Percentiles rank a stretch among this genome's conserved stretches.
Evolutionary conservation across 148 eudicot species (phyloP).

Genomic region (Amaranthus palmeri): DNA sequence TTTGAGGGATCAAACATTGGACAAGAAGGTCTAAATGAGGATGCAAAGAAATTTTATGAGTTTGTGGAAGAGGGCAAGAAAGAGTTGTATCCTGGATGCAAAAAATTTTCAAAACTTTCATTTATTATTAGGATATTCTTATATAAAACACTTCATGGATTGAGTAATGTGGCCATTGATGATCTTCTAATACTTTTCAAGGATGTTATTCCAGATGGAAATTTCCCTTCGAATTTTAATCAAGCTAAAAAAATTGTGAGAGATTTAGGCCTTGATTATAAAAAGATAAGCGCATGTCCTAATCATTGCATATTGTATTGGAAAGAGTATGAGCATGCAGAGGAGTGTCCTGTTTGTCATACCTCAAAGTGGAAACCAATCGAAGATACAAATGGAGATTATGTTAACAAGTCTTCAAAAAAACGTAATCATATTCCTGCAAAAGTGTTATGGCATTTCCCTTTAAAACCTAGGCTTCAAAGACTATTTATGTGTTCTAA

Average conservation of each 20-base stretch:
- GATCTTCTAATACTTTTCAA: background rate
- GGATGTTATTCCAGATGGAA: background rate
- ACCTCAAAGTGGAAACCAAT: constrained; percentile 10
- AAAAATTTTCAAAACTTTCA: no score
- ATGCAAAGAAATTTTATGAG: no score
- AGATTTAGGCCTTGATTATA: constrained; percentile 11
- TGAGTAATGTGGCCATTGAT: constrained; percentile 12
- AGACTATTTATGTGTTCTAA: constrained; percentile 8
- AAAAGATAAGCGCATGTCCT: no score
- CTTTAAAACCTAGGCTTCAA: constrained; percentile 7
- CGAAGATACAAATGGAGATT: background rate
- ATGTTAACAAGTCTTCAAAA: background rate
- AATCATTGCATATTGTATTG: no score
- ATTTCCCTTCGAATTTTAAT: constrained; percentile 6
- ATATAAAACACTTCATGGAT: no score
- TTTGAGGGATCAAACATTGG: no score
- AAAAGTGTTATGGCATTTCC: no score
- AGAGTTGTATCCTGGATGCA: no score
- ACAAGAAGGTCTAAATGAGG: no score
- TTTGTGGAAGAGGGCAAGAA: no score
- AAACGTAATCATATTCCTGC: background rate
- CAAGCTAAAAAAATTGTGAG: constrained; percentile 10
- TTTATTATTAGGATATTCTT: no score
- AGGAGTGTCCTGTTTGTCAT: constrained; percentile 3
- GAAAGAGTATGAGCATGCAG: background rate